Evolutionary conservation across 257 asterid genomes (phyloP), one percentile per base, ranked within the genome.

Genomic region (Catharanthus roseus): DNA sequence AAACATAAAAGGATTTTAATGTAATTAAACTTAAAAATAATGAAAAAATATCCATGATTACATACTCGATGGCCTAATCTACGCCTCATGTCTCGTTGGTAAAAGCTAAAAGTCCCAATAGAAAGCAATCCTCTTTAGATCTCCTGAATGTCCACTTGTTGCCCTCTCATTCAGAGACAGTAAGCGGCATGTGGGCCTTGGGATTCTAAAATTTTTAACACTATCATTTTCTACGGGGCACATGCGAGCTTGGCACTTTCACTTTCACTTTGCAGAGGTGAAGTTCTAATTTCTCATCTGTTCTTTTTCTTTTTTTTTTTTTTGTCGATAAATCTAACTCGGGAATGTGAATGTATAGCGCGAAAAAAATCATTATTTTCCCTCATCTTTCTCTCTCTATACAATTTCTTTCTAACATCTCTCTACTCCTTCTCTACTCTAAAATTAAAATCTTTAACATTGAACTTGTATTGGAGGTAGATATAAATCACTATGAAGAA

Each of bases 111-210:
- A 64, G 41, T 18, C 11, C 72, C 3, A 38, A 6, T 18, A 29
- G 7, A 39, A 69, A 69, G 65, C 38, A 16, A 8, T 19, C 10
- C 56, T 38, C 39, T 21, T 10, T 23, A 34, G 31, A 56, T 28
- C 38, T 26, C 69, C 58, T 21, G 36, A 67, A 54, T 72, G 76
- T 57, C 70, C 69, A 64, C n/a, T 57, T 55, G 19, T 24, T 78
- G 82, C 71, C 82, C 41, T 36, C 34, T 53, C 3, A 21, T 39
- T 49, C 12, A n/a, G 68, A 3, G 79, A 74, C 82, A 79, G 5
- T 44, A 10, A 74, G 73, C 79, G 77, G 79, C 79, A 79, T 72
- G 65, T 78, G 67, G 70, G 74, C 57, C 74, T 71, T 67, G 70
- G 49, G 45, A 33, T 26, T 49, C 68, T 53, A 31, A 33, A n/a